phyloP scores from a whole-genome alignment of 345 rosid species.

The Moricandia arvensis region DNA sequence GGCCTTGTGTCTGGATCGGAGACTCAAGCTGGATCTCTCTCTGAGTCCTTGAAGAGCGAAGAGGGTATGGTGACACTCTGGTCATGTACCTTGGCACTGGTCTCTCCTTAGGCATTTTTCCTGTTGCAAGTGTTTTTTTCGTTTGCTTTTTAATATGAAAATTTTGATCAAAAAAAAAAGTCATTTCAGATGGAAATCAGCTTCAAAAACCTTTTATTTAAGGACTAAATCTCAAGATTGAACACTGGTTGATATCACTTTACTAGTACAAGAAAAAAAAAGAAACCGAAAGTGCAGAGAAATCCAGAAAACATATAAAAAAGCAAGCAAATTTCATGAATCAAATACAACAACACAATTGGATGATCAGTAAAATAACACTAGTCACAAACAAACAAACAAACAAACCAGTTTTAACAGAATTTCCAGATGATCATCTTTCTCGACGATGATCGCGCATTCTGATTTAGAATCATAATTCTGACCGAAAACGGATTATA shows the following conservation, averaged over 20 bases:
- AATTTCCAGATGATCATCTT: background rate
- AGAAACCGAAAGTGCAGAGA: no score
- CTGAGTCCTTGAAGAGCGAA: slow-evolving; percentile 13
- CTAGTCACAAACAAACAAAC: background rate
- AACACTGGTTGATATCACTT: no score
- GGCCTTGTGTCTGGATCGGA: background rate
- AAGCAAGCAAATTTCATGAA: background rate
- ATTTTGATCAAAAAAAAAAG: no score
- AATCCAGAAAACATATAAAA: no score
- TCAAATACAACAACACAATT: background rate
- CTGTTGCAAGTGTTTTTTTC: no score
- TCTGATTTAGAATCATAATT: background rate
- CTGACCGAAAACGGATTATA: background rate
- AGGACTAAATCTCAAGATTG: no score
- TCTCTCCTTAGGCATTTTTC: background rate
- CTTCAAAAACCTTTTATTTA: no score
- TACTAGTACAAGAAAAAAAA: no score
- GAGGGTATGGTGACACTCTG: slow-evolving; percentile 28
- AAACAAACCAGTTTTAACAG: background rate
- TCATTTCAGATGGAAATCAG: no score
- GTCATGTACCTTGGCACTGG: background rate
- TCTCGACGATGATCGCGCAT: no score
- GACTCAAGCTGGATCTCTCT: background rate
- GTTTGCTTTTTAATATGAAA: no score
- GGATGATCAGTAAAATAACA: background rate